A percentile compares a stretch with the other conserved stretches of the same genome.
phyloP scores from a whole-genome alignment of 805 yeast species.

The Lipomyces starkeyi region DNA sequence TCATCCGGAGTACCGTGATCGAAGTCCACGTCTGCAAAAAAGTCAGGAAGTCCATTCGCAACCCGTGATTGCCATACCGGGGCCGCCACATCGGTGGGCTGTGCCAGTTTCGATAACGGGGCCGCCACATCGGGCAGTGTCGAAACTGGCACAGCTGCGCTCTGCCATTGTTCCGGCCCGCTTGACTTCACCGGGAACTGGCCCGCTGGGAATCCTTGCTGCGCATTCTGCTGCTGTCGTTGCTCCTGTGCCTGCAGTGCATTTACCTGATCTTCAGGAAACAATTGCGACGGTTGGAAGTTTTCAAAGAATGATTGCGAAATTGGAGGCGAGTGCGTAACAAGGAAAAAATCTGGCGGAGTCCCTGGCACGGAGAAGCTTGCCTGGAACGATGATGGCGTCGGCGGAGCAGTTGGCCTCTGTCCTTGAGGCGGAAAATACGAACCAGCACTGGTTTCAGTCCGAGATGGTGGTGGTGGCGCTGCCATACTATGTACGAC shows the following conservation, averaged over 20 bases:
- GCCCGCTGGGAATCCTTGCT: neutral
- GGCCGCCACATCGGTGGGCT: neutral
- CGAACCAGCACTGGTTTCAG: neutral
- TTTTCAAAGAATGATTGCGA: constrained; percentile 52
- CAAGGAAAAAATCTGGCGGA: constrained; percentile 45
- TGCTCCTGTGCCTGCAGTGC: constrained; percentile 1
- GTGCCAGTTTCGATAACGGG: neutral
- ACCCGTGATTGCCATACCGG: neutral
- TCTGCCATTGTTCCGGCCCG: constrained; percentile 1
- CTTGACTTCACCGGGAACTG: neutral
- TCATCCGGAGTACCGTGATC: constrained; percentile 25
- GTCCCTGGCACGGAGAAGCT: constrained; percentile 35
- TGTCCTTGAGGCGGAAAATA: constrained; percentile 5
- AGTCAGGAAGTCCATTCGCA: constrained; percentile 12
- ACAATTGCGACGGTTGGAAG: constrained; percentile 63
- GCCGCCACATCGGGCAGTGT: neutral
- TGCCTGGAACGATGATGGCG: constrained; percentile 25
- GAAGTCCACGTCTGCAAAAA: constrained; percentile 17
- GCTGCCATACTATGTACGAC: neutral
- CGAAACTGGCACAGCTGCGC: neutral
- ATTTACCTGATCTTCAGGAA: constrained; percentile 49
- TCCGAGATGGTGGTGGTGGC: constrained; percentile 7
- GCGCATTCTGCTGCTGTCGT: neutral
- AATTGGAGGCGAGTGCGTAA: constrained; percentile 43
- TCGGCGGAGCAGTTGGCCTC: constrained; percentile 22